Evolutionary conservation across 192 early-diverging fungal species (phyloP), one percentile per base, ranked within the genome.

Genomic region (Coemansia sp.): DNA sequence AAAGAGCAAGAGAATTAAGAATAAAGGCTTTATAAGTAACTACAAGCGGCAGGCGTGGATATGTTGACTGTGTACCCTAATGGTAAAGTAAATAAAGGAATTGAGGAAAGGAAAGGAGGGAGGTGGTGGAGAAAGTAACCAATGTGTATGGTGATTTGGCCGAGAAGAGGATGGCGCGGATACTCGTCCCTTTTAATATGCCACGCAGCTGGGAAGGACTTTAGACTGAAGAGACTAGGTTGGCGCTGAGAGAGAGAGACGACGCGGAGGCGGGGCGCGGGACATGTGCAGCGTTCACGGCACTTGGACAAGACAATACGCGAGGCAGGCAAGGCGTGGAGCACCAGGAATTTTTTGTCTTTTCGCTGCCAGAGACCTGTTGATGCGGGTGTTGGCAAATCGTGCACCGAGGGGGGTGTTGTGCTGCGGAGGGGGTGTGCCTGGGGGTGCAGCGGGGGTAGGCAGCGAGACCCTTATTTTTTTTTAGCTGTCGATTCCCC

Each of bases 151-250:
- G 54, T 29, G 54, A 31, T 57, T 29, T 62, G 54, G 38, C 54
- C n/a, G 36, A 34, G 33, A 47, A 31, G 43, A 46, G 16, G 59
- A 61, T 33, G 15, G 54, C 29, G 59, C 43, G 68, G 57, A 70
- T 70, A 55, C 43, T 70, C 68, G 33, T 62, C 51, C 66, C 52
- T 41, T 69, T 70, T 70, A 62, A 70, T 62, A 70, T 70, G 59
- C 55, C 59, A 70, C 61, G 68, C 68, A 49, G 31, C 55, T 43
- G 68, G 55, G 66, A 67, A 24, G 47, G 52, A 5, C 54, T 57
- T 33, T 2, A n/a, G 29, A 18, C 29, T 57, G 54, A 33, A 27
- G 24, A 33, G 29, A 31, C 54, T 57, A 57, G 29, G 27, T 57
- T 33, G 54, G 15, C 54, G 54, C 29, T 29, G 54, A 57, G 54